Evolutionary conservation across 176 grass and related monocot genomes (phyloP).

Genomic region (Eleusine indica): DNA sequence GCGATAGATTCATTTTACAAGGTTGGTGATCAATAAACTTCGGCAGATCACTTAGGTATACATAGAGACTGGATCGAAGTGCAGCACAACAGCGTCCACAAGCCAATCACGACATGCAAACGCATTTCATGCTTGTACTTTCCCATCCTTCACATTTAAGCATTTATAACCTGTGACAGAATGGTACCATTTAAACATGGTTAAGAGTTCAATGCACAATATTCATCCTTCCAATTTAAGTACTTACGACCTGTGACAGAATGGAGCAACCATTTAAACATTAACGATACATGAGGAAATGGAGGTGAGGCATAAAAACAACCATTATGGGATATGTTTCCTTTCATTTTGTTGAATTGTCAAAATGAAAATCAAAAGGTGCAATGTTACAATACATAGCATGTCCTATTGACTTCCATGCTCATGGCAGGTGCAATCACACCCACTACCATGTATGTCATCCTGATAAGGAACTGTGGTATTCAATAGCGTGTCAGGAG

Average conservation of each 20-base stretch:
- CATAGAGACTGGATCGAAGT: neutral
- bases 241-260: neutral
- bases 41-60: neutral
- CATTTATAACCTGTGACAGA: slow-evolving; percentile 9
- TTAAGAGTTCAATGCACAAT: slow-evolving; percentile 13
- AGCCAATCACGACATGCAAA: neutral
- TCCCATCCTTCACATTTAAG: neutral
- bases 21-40: neutral
- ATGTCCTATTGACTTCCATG: neutral
- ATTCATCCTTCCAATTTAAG: too few relatives aligned
- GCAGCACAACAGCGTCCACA: neutral
- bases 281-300: neutral
- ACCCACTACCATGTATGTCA: neutral
- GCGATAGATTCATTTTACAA: neutral
- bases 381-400: neutral
- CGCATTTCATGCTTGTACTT: neutral
- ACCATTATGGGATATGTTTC: neutral
- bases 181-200: neutral
- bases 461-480: neutral
- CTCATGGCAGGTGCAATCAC: neutral
- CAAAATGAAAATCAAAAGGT: neutral
- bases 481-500: neutral
- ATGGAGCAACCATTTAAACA: neutral
- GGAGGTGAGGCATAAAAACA: neutral
- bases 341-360: neutral